phyloP scores from a whole-genome alignment of 768 basidiomycete genomes.

The Leucocoprinus birnbaumii region DNA sequence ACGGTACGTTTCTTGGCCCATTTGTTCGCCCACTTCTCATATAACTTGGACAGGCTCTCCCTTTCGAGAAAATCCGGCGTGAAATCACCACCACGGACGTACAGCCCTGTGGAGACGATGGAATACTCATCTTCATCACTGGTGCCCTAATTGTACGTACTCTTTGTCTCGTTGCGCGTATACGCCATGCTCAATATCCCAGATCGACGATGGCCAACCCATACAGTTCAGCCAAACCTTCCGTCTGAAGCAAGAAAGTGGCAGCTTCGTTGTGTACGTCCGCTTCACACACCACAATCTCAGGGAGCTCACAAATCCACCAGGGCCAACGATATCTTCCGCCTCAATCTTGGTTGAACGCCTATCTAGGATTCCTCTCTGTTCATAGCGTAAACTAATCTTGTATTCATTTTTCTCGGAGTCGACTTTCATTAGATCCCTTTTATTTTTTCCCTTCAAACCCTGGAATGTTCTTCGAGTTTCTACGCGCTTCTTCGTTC shows the following conservation, averaged over 20 bases:
- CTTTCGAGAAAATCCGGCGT: slow-evolving; percentile 82
- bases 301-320: background rate
- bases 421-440: background rate
- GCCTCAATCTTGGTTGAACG: slow-evolving; percentile 67
- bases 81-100: slow-evolving; percentile 80
- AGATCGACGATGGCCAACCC: slow-evolving; percentile 87
- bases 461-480: no score
- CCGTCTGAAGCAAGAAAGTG: slow-evolving; percentile 80
- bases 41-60: slow-evolving; percentile 51
- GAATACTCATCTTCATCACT: slow-evolving; percentile 79
- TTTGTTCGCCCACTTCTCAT: background rate
- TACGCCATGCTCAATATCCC: no score
- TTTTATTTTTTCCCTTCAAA: background rate
- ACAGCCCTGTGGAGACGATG: slow-evolving; percentile 57
- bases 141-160: slow-evolving; percentile 69
- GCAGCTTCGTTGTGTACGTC: slow-evolving; percentile 80
- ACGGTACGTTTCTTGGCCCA: slow-evolving; percentile 38
- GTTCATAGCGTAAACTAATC: background rate
- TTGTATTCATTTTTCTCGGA: background rate
- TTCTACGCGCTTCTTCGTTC: no score
- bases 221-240: slow-evolving; percentile 92
- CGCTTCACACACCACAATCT: background rate
- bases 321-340: slow-evolving; percentile 90
- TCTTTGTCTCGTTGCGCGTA: no score
- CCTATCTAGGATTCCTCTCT: background rate